phyloP scores from a whole-genome alignment of 2,329 filamentous ascomycete genomes.

The Aspergillus sp. region DNA sequence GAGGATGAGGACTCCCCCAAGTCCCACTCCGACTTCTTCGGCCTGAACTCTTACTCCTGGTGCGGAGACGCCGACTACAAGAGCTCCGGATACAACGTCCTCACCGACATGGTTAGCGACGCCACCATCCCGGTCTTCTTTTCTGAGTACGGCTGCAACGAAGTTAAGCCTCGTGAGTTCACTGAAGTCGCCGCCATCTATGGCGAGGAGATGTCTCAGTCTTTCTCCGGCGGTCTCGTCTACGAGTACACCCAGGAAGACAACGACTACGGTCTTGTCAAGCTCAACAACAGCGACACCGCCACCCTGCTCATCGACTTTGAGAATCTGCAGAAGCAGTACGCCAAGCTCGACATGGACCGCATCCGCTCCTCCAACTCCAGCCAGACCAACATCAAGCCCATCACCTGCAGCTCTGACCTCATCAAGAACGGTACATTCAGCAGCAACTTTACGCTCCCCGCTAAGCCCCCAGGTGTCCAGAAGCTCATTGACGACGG shows the following conservation, averaged over 20 bases:
- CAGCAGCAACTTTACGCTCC: slow-evolving; percentile 76
- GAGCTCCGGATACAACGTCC: slow-evolving; percentile 54
- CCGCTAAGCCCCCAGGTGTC: slow-evolving; percentile 62
- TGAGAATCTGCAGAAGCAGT: slow-evolving; percentile 73
- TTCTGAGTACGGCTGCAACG: slow-evolving; percentile 67
- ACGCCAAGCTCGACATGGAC: slow-evolving; percentile 70
- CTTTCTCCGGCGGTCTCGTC: slow-evolving; percentile 58
- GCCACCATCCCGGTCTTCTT: slow-evolving; percentile 64
- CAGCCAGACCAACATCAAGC: slow-evolving; percentile 52
- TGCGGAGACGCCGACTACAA: slow-evolving; percentile 59
- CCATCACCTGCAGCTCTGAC: slow-evolving; percentile 64
- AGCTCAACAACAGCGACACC: slow-evolving; percentile 58
- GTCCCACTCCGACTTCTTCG: slow-evolving; percentile 64
- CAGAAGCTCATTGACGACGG: slow-evolving; percentile 74
- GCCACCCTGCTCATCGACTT: slow-evolving; percentile 64
- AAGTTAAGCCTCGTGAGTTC: slow-evolving; percentile 57
- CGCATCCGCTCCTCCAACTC: slow-evolving; percentile 64
- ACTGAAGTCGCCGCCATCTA: slow-evolving; percentile 63
- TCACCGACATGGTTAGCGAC: slow-evolving; percentile 60
- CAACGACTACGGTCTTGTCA: slow-evolving; percentile 58
- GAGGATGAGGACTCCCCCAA: slow-evolving; percentile 48
- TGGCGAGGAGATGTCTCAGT: slow-evolving; percentile 57
- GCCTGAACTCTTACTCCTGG: slow-evolving; percentile 69
- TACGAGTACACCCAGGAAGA: slow-evolving; percentile 52
- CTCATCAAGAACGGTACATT: slow-evolving; percentile 69